Evolutionary conservation across 371 early-diverging fungal genomes (phyloP).

Genomic region (Mucor ambiguus): DNA sequence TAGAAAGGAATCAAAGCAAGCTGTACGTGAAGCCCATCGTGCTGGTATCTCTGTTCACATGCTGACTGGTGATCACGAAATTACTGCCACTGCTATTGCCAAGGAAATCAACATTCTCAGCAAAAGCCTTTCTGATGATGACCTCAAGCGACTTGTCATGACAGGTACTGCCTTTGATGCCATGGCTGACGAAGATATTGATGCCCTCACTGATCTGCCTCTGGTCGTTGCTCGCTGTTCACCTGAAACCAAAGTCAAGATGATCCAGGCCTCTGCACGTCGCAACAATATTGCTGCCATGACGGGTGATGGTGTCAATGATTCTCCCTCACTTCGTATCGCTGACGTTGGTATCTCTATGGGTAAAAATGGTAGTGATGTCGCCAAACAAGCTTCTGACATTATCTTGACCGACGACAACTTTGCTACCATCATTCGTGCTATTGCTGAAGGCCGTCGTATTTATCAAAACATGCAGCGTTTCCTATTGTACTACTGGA

Average conservation of each 20-base stretch:
- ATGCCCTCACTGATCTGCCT: constrained; percentile 77
- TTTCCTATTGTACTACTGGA: constrained; percentile 83
- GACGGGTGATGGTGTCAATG: constrained; percentile 95
- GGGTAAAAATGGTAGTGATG: constrained; percentile 92
- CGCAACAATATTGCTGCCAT: constrained; percentile 70
- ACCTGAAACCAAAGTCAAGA: constrained; percentile 97
- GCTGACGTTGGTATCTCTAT: constrained; percentile 93
- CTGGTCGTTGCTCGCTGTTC: constrained; percentile 91
- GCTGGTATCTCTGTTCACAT: constrained; percentile 94
- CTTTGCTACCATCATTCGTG: constrained; percentile 85
- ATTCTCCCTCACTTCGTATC: constrained; percentile 88
- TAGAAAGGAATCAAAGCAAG: constrained; percentile 68
- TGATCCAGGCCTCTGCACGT: constrained; percentile 90
- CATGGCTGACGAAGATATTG: constrained; percentile 80
- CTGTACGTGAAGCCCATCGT: constrained; percentile 80
- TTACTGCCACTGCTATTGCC: constrained; percentile 91
- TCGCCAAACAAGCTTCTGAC: constrained; percentile 90
- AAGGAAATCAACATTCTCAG: constrained; percentile 86
- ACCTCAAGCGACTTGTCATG: constrained; percentile 70
- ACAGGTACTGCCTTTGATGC: constrained; percentile 84
- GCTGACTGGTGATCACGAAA: constrained; percentile 94
- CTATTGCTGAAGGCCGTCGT: constrained; percentile 84
- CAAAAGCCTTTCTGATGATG: constrained; percentile 32
- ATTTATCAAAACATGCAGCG: constrained; percentile 94
- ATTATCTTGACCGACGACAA: constrained; percentile 89